Conservation (phyloP, 495 filamentous ascomycete species). For the Aspergillus indologenus region DNA sequence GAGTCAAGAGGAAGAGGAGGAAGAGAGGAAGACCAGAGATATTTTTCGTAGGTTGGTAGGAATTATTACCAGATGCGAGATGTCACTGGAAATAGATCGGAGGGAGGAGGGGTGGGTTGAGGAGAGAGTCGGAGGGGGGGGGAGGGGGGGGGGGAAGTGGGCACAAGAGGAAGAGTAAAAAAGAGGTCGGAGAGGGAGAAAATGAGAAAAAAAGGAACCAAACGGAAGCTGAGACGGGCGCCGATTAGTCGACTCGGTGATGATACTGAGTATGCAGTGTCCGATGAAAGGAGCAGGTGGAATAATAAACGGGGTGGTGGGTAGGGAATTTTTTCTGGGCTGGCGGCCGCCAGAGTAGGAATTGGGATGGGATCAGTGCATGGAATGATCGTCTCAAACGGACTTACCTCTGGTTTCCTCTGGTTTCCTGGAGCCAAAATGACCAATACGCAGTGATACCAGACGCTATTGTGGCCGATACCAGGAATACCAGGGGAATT, state of each 20-base stretch:
- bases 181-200: constrained; percentile 6
- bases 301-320: neutral
- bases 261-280: neutral
- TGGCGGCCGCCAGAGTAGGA: neutral
- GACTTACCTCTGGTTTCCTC: too few relatives aligned
- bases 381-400: constrained; percentile 2
- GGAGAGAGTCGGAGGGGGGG: constrained; percentile 1
- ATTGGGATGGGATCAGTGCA: neutral
- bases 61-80: constrained; percentile 5
- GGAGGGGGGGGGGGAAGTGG: constrained; percentile 12
- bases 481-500: constrained; percentile 4
- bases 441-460: constrained; percentile 6
- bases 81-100: constrained; percentile 1
- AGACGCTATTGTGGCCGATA: constrained; percentile 7
- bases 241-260: neutral
- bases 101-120: constrained; percentile 12
- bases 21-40: neutral
- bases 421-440: neutral
- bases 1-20: constrained; percentile 5
- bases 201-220: constrained; percentile 4
- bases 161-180: constrained; percentile 8
- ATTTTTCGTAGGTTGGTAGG: constrained; percentile 14
- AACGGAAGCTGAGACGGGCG: neutral
- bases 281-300: constrained; percentile 1
- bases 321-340: constrained; percentile 1